These are phyloP conservation scores for Phoenix dactylifera DNA, from an alignment of 176 grass and related monocot genomes.

Conservation along the genomic window DNA sequence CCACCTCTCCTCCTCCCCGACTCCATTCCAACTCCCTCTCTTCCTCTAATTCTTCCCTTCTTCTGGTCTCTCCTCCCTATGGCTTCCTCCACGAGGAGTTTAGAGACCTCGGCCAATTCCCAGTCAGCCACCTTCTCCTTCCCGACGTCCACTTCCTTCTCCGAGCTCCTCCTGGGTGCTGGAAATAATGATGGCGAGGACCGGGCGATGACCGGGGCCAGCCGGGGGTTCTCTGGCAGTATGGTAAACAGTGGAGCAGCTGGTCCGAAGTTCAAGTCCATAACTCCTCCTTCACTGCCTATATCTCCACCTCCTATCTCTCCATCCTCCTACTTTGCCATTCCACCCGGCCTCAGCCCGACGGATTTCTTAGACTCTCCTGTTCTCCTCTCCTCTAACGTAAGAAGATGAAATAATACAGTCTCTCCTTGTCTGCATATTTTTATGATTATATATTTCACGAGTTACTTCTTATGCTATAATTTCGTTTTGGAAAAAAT, in stretches of 20 bases:
- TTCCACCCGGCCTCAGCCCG: constrained; percentile 34
- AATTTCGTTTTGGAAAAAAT: too few species aligned
- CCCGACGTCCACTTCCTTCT: constrained; percentile 20
- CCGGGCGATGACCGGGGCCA: not conserved
- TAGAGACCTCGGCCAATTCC: constrained; percentile 19
- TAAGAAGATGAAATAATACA: constrained; percentile 5
- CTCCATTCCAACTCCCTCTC: not conserved
- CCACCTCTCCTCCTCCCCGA: not conserved
- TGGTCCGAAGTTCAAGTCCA: constrained; percentile 34
- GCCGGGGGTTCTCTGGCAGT: constrained; percentile 1
- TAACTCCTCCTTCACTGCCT: constrained; percentile 43
- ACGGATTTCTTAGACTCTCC: constrained; percentile 61
- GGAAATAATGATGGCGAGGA: not conserved
- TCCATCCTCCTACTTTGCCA: constrained; percentile 48
- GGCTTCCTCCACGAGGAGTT: constrained; percentile 53
- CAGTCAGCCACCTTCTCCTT: constrained; percentile 33
- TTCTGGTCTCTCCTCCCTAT: constrained; percentile 6
- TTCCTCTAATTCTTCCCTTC: not conserved
- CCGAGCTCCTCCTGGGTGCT: constrained; percentile 26
- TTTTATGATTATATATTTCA: not conserved
- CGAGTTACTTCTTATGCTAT: not conserved
- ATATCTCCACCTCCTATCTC: constrained; percentile 44
- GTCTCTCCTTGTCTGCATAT: not conserved
- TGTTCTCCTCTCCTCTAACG: constrained; percentile 46
- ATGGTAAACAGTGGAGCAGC: not conserved